Percentiles rank a stretch among this genome's conserved stretches.
These are phyloP conservation scores for Didymella arachidicola DNA, from an alignment of 2,329 filamentous ascomycete species.

Conservation along the genomic window DNA sequence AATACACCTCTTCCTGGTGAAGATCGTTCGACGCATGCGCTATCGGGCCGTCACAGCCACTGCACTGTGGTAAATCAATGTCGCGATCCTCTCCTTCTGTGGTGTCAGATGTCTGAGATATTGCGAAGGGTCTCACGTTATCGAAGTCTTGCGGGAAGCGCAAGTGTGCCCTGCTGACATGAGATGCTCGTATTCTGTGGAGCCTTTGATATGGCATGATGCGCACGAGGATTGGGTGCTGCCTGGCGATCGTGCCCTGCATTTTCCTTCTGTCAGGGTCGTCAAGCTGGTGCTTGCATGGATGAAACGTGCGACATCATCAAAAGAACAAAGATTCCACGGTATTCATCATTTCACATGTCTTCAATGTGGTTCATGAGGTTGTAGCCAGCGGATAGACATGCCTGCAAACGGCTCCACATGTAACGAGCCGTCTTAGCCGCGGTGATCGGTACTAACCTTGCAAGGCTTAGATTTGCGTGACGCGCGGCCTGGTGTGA, in stretches of 20 bases:
- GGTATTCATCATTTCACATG: neutral
- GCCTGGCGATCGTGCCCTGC: neutral
- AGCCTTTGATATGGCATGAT: constrained; percentile 4
- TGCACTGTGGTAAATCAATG: neutral
- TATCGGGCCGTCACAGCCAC: constrained; percentile 15
- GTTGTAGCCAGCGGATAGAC: constrained; percentile 1
- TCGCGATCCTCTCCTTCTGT: neutral
- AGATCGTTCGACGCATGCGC: neutral
- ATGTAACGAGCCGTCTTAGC: constrained; percentile 14
- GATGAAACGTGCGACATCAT: constrained; percentile 1
- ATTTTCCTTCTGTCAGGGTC: neutral
- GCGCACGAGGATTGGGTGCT: neutral
- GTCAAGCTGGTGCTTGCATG: neutral
- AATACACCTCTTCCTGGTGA: neutral
- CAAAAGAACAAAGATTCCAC: neutral
- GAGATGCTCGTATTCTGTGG: neutral
- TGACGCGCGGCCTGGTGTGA: constrained; percentile 17
- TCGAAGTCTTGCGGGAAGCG: neutral
- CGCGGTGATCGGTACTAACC: constrained; percentile 10
- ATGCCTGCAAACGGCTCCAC: constrained; percentile 18
- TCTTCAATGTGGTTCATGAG: neutral
- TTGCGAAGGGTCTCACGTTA: neutral
- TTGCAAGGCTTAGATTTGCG: constrained; percentile 2
- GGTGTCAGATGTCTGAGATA: neutral
- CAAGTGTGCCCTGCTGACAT: neutral